Evolutionary conservation across 495 filamentous ascomycete species (phyloP), one percentile per base, ranked within the genome.

Genomic region (Lentithecium fluviatile): DNA sequence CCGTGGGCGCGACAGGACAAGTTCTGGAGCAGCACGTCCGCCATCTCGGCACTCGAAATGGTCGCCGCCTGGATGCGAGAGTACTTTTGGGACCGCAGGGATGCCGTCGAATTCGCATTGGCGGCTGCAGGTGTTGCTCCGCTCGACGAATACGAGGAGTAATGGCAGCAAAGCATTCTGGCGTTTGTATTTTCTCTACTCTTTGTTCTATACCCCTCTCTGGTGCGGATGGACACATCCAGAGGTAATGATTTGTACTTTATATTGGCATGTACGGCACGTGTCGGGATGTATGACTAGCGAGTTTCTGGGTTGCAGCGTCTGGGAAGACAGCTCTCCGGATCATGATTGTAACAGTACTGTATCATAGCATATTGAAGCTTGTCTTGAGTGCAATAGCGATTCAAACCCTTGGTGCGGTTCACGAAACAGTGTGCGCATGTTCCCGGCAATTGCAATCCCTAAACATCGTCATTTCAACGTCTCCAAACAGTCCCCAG

Each of bases 61-160:
- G 49, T 59, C 21, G 34, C 55, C 1, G 45, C 61, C 17, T 64
- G 61, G 61, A 54, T 64, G 61, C 54, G 61, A 13, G 54, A 64
- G 55, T 64, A 64, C 54, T 64, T 64, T 24, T 64, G 61, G 61
- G 61, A 64, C 24, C 54, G 61, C 21, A 49, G 55, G 34, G 55
- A 53, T 21, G 61, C 61, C 0, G 54, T 64, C 2, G 55, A 64
- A 26, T 64, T 23, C 42, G 61, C 55, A 10, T 36, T 64, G 40
- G 19, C 15, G 10, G 50, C 61, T 7, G 61, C 55, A 19, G 61
- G 61, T 19, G 34, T 56, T 13, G 19, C 59, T 48, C 21, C 19
- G 26, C 45, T 64, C 2, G 45, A 63, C 20, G 55, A 59, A 25
- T 56, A 57, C 47, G 51, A 51, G 21, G 55, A 40, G 3, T 52